phyloP scores from a whole-genome alignment of 1,284 basidiomycete species.

The Puccinia brachypodii region DNA sequence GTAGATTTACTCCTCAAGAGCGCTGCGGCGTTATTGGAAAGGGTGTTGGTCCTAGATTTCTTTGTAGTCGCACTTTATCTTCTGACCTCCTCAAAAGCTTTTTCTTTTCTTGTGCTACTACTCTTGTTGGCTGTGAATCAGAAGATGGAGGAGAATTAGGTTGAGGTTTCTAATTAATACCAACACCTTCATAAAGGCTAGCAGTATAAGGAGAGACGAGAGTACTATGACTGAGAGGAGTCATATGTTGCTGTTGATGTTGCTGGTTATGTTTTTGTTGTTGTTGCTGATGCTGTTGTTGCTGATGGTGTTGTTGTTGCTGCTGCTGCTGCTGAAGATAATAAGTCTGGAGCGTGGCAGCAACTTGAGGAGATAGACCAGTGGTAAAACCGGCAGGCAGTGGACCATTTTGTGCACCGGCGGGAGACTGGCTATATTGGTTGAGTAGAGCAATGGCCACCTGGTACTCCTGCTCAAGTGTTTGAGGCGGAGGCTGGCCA shows the following conservation, averaged over 20 bases:
- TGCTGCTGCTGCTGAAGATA: slow-evolving; percentile 18
- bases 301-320: slow-evolving; percentile 1
- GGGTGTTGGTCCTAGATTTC: no score
- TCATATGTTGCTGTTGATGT: slow-evolving; percentile 35
- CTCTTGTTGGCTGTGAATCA: no score
- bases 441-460: slow-evolving; percentile 5
- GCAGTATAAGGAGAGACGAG: no score
- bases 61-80: no score
- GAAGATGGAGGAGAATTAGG: no score
- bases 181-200: no score
- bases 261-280: slow-evolving; percentile 22
- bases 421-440: slow-evolving; percentile 27
- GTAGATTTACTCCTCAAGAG: no score
- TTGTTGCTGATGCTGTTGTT: slow-evolving; percentile 18
- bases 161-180: no score
- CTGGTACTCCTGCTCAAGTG: slow-evolving; percentile 30
- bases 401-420: slow-evolving; percentile 16
- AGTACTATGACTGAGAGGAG: no score
- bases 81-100: no score
- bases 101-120: no score
- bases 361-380: slow-evolving; percentile 29
- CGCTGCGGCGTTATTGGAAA: no score
- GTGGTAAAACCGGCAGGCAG: slow-evolving; percentile 33
- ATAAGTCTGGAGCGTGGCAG: slow-evolving; percentile 10
- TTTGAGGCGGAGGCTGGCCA: neutral